These are phyloP conservation scores for Cornus florida DNA, from an alignment of 148 eudicot genomes.

Conservation along the genomic window DNA sequence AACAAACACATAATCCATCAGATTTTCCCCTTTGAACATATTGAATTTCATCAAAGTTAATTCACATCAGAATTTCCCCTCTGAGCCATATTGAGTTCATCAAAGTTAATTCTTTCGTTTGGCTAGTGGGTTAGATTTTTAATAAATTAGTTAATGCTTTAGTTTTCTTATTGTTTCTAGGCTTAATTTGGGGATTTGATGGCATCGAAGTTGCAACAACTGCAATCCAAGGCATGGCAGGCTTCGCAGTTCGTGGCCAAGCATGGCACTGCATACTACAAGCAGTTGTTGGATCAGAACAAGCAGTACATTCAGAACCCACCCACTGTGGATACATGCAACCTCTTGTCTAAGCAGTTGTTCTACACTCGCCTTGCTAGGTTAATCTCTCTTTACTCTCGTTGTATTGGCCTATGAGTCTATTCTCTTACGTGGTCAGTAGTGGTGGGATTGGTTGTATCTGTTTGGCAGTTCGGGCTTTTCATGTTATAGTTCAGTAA, in stretches of 20 bases:
- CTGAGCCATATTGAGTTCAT: too few relatives aligned
- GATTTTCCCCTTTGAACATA: too few relatives aligned
- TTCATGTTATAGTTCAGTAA: too few relatives aligned
- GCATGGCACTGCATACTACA: conserved; percentile 46
- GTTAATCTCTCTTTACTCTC: conserved; percentile 23
- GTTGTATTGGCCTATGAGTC: neutral
- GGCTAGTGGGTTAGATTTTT: too few relatives aligned
- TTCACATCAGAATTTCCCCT: too few relatives aligned
- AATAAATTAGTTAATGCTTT: too few relatives aligned
- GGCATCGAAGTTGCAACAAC: conserved; percentile 42
- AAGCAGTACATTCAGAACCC: conserved; percentile 50
- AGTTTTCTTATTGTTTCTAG: too few relatives aligned
- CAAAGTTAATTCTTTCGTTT: too few relatives aligned
- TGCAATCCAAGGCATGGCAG: conserved; percentile 41
- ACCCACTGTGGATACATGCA: conserved; percentile 46
- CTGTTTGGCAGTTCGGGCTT: neutral
- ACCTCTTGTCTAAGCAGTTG: conserved; percentile 42
- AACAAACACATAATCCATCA: too few relatives aligned
- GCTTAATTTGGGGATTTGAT: conserved; percentile 14
- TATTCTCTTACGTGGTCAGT: neutral
- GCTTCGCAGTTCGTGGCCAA: conserved; percentile 36
- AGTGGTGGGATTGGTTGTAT: neutral
- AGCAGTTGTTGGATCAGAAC: conserved; percentile 51
- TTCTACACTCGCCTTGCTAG: conserved; percentile 61
- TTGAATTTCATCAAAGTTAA: too few relatives aligned